Base-by-base conservation (phyloP, 139 green algal genomes). In the Micromonas pusilla region DNA sequence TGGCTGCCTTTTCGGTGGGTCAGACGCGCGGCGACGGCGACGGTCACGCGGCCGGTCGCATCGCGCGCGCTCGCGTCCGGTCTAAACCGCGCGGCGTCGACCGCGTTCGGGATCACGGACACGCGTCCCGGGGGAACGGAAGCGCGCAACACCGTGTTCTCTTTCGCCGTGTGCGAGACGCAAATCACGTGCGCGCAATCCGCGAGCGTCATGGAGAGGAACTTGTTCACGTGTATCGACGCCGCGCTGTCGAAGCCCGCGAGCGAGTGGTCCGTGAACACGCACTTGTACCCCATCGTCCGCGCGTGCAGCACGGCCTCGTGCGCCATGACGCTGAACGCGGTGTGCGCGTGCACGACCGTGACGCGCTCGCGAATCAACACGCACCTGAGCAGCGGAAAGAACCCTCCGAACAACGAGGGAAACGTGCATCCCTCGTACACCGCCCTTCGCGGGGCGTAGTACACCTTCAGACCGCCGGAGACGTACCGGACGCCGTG, bases 241-340 rank as follows among this genome's bases (percentile, higher is more conserved):
- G 72, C 62, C 23, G 83, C 75, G 72, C 97, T 93, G 20, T 91
- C 89, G 86, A 99, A 98, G 20, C 95, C 95, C 66, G 97, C 96
- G 31, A 99, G 87, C 0, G 91, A 97, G 83, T 99, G 95, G 86
- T 98, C 94, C 0, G 95, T 99, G 87, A 98, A 99, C 19, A 97
- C 91, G 72, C 88, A 87, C 80, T 88, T 88, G 76, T 89, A 90
- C 0, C 89, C 89, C 87, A 97, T 90, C 20, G 90, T 93, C 31
- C 89, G 79, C 0, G 90, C 93, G 66, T 95, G 87, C 63, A 97
- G 78, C 9, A 91, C 68, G 0, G 90, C 88, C 79, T 98, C 93
- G 65, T 93, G 87, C 0, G 85, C 89, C 34, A 98, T 85, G 0
- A 86, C 84, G 20, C 87, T 93, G 80, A 97, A 97, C 0, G 92